Conservation (phyloP, 164 flowering plant species). For the Liquidambar formosana region DNA sequence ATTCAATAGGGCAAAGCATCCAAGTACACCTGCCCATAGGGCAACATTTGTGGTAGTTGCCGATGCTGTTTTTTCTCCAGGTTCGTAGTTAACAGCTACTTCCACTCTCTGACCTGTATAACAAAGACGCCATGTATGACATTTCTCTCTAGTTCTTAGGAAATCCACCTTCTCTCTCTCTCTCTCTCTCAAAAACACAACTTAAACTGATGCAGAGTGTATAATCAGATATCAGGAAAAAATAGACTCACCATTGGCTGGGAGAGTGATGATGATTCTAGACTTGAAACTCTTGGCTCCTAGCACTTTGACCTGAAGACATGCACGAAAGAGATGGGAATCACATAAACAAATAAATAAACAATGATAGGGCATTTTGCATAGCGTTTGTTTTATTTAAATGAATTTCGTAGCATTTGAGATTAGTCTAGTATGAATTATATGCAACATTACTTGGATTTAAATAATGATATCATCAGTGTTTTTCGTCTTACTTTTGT, state of each 20-base stretch:
- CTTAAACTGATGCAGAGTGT: too few species aligned
- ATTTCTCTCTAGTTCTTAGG: neutral
- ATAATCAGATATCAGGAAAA: neutral
- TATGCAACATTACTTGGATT: too few species aligned
- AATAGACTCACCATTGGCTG: slow-evolving; percentile 60
- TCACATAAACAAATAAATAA: neutral
- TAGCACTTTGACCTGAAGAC: slow-evolving; percentile 52
- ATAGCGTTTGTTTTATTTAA: too few species aligned
- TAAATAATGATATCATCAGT: too few species aligned
- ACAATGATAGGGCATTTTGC: neutral
- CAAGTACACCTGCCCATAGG: slow-evolving; percentile 29
- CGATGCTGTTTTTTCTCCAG: slow-evolving; percentile 26
- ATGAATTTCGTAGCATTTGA: too few species aligned
- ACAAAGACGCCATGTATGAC: neutral
- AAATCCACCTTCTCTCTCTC: too few species aligned
- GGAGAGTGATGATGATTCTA: slow-evolving; percentile 58
- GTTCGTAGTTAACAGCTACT: slow-evolving; percentile 55
- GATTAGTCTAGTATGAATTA: too few species aligned
- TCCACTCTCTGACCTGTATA: slow-evolving; percentile 71
- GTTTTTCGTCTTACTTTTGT: too few species aligned
- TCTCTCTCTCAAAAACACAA: neutral
- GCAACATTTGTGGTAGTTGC: slow-evolving; percentile 4
- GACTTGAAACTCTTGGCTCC: slow-evolving; percentile 49
- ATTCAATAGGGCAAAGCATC: slow-evolving; percentile 26
- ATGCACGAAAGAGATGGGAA: neutral